These are phyloP conservation scores for Hyaloraphidium curvatum DNA, from an alignment of 192 early-diverging fungal genomes.

Conservation along the genomic window DNA sequence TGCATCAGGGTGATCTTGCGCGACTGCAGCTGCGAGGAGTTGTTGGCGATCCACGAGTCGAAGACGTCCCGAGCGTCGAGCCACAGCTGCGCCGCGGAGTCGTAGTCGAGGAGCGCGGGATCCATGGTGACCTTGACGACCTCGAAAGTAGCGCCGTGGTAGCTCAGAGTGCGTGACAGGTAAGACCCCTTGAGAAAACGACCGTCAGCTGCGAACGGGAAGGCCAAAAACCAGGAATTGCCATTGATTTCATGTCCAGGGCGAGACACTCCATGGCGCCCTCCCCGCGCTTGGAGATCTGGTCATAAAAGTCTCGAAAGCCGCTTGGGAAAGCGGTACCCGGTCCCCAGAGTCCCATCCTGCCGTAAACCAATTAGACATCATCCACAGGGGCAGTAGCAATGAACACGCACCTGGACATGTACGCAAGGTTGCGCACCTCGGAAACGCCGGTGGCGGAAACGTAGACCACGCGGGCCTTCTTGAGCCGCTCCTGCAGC, in stretches of 20 bases:
- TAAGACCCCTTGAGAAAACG: background rate
- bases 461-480: background rate
- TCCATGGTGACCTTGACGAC: background rate
- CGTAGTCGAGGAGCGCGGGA: background rate
- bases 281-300: background rate
- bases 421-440: background rate
- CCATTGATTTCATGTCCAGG: background rate
- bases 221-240: background rate
- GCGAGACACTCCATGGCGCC: constrained; percentile 2
- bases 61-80: background rate
- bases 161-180: background rate
- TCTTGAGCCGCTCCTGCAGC: background rate
- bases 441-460: background rate
- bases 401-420: no score
- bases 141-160: background rate
- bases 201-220: background rate
- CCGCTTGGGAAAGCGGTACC: background rate
- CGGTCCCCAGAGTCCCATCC: background rate
- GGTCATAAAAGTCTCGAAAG: background rate
- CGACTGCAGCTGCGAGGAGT: background rate
- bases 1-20: background rate
- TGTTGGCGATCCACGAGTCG: background rate
- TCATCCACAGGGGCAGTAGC: no score
- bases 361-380: no score
- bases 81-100: background rate